phyloP scores from a whole-genome alignment of 2,329 filamentous ascomycete genomes.

The Colletotrichum sansevieriae region DNA sequence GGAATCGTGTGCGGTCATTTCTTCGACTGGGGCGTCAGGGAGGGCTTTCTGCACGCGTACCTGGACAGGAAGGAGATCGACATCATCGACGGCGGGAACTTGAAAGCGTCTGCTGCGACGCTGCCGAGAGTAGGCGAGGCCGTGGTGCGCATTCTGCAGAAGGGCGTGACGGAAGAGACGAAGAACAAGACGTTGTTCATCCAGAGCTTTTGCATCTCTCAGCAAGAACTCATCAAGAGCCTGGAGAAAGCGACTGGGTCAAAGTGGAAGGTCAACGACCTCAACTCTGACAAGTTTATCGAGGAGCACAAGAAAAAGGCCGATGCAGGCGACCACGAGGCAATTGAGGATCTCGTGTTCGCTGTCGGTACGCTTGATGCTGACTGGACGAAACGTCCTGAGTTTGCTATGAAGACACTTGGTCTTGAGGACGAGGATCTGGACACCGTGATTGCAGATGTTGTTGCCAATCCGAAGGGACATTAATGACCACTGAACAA shows the following conservation, averaged over 20 bases:
- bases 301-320: conserved; percentile 52
- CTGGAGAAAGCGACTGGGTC: conserved; percentile 51
- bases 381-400: conserved; percentile 60
- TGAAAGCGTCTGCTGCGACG: conserved; percentile 52
- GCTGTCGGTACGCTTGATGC: conserved; percentile 62
- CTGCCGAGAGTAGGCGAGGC: conserved; percentile 51
- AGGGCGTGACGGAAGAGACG: conserved; percentile 45
- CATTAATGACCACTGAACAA: background rate
- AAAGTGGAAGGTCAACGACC: conserved; percentile 48
- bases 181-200: conserved; percentile 53
- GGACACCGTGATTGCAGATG: conserved; percentile 54
- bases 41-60: conserved; percentile 54
- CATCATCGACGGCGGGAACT: conserved; percentile 51
- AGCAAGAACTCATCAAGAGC: conserved; percentile 51
- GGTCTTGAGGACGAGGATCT: conserved; percentile 61
- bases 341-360: conserved; percentile 63
- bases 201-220: conserved; percentile 56
- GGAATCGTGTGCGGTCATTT: conserved; percentile 56
- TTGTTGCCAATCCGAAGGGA: conserved; percentile 46
- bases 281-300: conserved; percentile 57
- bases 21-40: conserved; percentile 56
- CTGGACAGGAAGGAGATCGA: conserved; percentile 47
- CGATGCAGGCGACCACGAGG: conserved; percentile 53
- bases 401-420: conserved; percentile 62
- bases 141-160: conserved; percentile 50